Base-by-base conservation (phyloP, 1,139 yeast genomes). In the Saccharomyces hybrid region DNA sequence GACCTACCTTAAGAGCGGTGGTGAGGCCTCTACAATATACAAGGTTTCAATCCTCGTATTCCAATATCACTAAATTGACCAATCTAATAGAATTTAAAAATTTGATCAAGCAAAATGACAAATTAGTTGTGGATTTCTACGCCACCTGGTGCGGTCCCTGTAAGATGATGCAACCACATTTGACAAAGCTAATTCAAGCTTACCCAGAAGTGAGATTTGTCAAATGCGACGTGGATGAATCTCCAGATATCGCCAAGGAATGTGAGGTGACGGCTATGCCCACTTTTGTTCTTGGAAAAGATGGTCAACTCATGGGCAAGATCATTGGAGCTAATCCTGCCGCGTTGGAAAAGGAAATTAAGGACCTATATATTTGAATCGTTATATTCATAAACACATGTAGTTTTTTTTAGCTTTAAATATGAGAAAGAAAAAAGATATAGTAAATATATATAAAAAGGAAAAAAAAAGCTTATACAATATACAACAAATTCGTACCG, bases 121-220 rank as follows among this genome's bases (percentile, higher is more conserved):
- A 84, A 62, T 82, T 86, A 48, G 81, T 88, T 41, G 85, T 88
- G 58, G 96, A 89, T 72, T 89, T 88, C 71, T 85, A 80, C 67
- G 97, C 96, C 53, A 81, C 86, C 52, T 89, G 97, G 97, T 89
- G 97, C 75, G 96, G 93, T 54, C 97, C 97, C 47, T 89, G 97
- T 75, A 86, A 86, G 72, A 87, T 87, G 67, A 83, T 89, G 71
- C 81, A 91, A 34, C 97, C 97, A 57, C 72, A 83, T 61, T 74
- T 88, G 63, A 88, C 86, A 60, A 83, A 86, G 70, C 79, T 86
- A 60, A 72, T 76, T 41, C 69, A 74, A n/a, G 67, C 69, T 49
- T 71, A 71, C 60, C 77, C 69, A 55, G 71, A 73, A 58, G 86
- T 83, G 49, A 82, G 81, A 66, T 88, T 89, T 72, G 77, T 80